Percentiles rank a stretch among this genome's conserved stretches.
Evolutionary conservation across 768 basidiomycete species (phyloP).

Genomic region (Boletus patriciae): DNA sequence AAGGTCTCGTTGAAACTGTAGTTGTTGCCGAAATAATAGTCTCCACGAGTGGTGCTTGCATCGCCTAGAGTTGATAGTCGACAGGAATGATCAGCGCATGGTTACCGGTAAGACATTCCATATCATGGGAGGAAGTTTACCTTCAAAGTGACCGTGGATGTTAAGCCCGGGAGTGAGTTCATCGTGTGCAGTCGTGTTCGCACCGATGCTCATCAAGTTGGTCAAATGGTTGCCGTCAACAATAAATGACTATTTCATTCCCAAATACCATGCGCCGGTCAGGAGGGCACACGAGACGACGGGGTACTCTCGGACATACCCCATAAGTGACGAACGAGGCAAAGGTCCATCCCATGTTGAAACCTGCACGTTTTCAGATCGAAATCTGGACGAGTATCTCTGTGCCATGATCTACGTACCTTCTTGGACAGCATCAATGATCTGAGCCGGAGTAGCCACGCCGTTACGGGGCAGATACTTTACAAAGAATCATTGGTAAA

Average conservation of each 20-base stretch:
- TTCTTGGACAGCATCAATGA: conserved; percentile 27
- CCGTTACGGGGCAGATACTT: conserved; percentile 22
- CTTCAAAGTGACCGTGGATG: conserved; percentile 28
- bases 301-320: conserved; percentile 3
- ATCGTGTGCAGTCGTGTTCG: conserved; percentile 16
- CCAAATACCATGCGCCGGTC: not conserved
- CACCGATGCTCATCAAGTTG: conserved; percentile 29
- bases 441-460: conserved; percentile 24
- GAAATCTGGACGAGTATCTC: not conserved
- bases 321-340: conserved; percentile 23
- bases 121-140: not conserved
- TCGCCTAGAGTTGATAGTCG: conserved; percentile 15
- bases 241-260: conserved; percentile 18
- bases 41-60: conserved; percentile 25
- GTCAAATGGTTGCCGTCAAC: conserved; percentile 31
- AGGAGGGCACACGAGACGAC: not conserved
- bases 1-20: conserved; percentile 28
- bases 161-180: conserved; percentile 20
- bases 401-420: not conserved
- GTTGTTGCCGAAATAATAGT: conserved; percentile 29
- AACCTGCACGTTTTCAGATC: conserved; percentile 8
- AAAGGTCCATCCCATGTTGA: conserved; percentile 27
- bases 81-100: not conserved
- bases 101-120: not conserved
- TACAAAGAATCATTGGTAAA: not conserved